A percentile compares a stretch with the other conserved stretches of the same genome.
phyloP scores from a whole-genome alignment of 495 filamentous ascomycete species.

The Trypethelium eluteriae region DNA sequence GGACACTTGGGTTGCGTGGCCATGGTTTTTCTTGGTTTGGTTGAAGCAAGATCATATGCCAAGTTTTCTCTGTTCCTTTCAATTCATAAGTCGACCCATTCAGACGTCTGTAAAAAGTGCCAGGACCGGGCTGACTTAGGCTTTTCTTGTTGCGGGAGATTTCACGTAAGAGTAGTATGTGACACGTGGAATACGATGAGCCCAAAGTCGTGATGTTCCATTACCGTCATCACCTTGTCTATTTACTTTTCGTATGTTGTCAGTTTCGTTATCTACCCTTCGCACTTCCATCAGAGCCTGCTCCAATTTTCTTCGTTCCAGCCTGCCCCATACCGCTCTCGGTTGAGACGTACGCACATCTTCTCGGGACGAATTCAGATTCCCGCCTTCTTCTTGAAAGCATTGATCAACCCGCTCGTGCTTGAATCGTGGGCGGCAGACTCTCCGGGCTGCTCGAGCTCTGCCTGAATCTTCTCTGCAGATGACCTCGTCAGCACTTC shows the following conservation, averaged over 20 bases:
- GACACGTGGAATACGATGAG: neutral
- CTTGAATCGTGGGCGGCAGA: constrained; percentile 69
- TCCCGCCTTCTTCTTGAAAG: constrained; percentile 65
- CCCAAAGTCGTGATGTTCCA: neutral
- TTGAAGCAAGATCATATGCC: too few relatives aligned
- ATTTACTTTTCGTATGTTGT: neutral
- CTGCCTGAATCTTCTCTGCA: constrained; percentile 44
- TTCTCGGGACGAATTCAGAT: constrained; percentile 23
- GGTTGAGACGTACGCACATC: neutral
- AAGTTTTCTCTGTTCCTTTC: too few relatives aligned
- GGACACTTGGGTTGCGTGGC: too few relatives aligned
- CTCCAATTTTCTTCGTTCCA: neutral
- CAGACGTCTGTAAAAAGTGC: too few relatives aligned
- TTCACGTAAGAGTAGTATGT: too few relatives aligned
- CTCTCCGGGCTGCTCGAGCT: constrained; percentile 60
- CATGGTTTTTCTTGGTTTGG: too few relatives aligned
- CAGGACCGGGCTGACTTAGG: too few relatives aligned
- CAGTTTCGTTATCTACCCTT: neutral
- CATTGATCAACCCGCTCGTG: constrained; percentile 79
- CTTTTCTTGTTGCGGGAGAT: too few relatives aligned
- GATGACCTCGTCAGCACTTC: constrained; percentile 35
- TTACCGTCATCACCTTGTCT: neutral
- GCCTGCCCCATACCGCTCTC: neutral
- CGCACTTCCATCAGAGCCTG: neutral
- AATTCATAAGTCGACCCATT: too few relatives aligned